These are phyloP conservation scores for Ocimum tenuiflorum DNA, from an alignment of 257 asterid species.

Conservation along the genomic window DNA sequence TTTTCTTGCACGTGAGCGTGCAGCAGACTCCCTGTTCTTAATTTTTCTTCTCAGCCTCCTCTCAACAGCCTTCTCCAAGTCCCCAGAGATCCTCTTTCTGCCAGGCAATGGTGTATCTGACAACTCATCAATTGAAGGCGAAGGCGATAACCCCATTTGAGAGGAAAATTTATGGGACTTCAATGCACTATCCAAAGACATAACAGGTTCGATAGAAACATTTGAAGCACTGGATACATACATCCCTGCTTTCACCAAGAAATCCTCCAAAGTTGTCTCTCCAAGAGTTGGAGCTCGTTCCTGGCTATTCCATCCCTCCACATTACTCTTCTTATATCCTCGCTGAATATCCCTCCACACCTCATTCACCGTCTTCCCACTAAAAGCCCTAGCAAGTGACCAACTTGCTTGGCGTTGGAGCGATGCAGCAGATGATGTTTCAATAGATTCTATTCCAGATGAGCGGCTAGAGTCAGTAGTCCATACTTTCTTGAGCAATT, in stretches of 20 bases:
- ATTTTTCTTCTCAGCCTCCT: constrained; percentile 78
- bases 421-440: constrained; percentile 39
- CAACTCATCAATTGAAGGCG: constrained; percentile 49
- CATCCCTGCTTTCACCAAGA: constrained; percentile 70
- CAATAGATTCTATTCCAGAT: constrained; percentile 19
- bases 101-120: constrained; percentile 58
- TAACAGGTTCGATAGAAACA: constrained; percentile 44
- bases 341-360: constrained; percentile 64
- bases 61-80: constrained; percentile 55
- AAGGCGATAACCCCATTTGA: constrained; percentile 48
- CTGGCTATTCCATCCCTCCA: constrained; percentile 19
- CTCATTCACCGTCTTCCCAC: constrained; percentile 55
- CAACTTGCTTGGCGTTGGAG: constrained; percentile 61
- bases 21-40: constrained; percentile 89
- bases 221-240: constrained; percentile 46
- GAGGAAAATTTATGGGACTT: constrained; percentile 36
- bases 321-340: constrained; percentile 38
- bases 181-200: constrained; percentile 50
- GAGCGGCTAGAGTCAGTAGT: constrained; percentile 39
- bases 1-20: constrained; percentile 87
- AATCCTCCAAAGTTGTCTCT: constrained; percentile 74
- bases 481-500: constrained; percentile 55
- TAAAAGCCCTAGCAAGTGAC: constrained; percentile 46
- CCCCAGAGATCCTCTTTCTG: constrained; percentile 46
- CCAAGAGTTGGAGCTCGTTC: constrained; percentile 49